These are phyloP conservation scores for Stellera chamaejasme DNA, from an alignment of 345 rosid genomes.

Conservation along the genomic window DNA sequence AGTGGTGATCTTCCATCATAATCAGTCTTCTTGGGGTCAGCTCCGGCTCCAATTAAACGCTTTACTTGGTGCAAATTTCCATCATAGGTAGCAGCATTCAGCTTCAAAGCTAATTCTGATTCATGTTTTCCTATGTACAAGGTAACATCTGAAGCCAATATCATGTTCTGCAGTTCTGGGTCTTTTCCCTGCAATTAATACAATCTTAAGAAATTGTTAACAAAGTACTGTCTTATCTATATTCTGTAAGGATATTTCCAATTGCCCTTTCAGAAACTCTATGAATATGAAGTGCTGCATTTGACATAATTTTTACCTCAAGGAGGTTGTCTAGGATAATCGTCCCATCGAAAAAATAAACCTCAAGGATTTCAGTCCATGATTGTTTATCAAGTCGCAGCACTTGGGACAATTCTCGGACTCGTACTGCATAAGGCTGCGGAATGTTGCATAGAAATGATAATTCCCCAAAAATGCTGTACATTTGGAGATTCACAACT, in stretches of 20 bases:
- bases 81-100: conserved; percentile 56
- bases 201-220: neutral
- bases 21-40: conserved; percentile 58
- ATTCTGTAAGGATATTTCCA: neutral
- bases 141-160: conserved; percentile 54
- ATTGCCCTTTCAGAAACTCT: neutral
- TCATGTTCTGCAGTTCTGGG: conserved; percentile 32
- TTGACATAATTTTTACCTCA: conserved; percentile 35
- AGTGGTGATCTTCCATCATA: conserved; percentile 78
- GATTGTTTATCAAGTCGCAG: conserved; percentile 67
- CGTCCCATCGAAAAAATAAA: conserved; percentile 61
- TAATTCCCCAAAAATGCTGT: conserved; percentile 60
- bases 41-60: conserved; percentile 58
- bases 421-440: conserved; percentile 53
- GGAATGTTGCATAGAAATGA: conserved; percentile 66
- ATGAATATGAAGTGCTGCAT: neutral
- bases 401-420: conserved; percentile 47
- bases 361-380: conserved; percentile 55
- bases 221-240: neutral
- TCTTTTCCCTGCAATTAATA: conserved; percentile 51
- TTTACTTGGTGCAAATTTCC: conserved; percentile 64
- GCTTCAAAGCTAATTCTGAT: conserved; percentile 50
- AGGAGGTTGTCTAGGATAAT: conserved; percentile 61
- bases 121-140: conserved; percentile 68
- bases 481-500: conserved; percentile 16